These are phyloP conservation scores for Toxicodendron radicans DNA, from an alignment of 345 rosid genomes.

Conservation along the genomic window DNA sequence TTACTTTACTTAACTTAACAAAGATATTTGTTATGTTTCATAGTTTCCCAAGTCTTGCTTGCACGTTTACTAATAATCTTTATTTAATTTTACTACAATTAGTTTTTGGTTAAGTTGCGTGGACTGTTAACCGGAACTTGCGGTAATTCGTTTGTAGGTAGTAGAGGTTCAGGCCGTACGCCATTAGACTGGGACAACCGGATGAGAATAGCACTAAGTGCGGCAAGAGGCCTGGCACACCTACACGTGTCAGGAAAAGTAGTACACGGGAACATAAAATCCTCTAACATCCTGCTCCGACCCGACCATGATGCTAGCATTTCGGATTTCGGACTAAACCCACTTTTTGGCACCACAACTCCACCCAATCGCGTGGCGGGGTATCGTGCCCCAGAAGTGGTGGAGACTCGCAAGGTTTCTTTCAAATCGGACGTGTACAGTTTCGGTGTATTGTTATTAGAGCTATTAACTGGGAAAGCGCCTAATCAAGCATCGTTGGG, in stretches of 20 bases:
- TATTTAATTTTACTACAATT: neutral
- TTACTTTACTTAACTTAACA: no score
- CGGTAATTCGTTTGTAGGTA: conserved; percentile 45
- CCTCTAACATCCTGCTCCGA: conserved; percentile 82
- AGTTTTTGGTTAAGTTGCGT: neutral
- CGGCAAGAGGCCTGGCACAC: conserved; percentile 75
- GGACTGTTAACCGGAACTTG: neutral
- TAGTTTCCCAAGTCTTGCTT: neutral
- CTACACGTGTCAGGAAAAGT: conserved; percentile 70
- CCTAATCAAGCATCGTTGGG: conserved; percentile 96
- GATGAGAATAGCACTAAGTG: conserved; percentile 66
- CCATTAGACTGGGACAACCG: conserved; percentile 94
- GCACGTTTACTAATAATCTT: neutral
- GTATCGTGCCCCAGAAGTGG: conserved; percentile 88
- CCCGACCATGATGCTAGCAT: conserved; percentile 64
- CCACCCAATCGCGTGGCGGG: conserved; percentile 82
- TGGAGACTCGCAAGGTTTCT: conserved; percentile 72
- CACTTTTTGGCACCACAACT: conserved; percentile 55
- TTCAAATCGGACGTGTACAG: conserved; percentile 94
- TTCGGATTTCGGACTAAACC: conserved; percentile 87
- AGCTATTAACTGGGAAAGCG: conserved; percentile 84
- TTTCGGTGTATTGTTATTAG: conserved; percentile 84
- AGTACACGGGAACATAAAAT: conserved; percentile 88
- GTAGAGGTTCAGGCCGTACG: conserved; percentile 88
- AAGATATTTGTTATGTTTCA: neutral